These are phyloP conservation scores for Prinsepia uniflora DNA, from an alignment of 306 rosid species.

Conservation along the genomic window DNA sequence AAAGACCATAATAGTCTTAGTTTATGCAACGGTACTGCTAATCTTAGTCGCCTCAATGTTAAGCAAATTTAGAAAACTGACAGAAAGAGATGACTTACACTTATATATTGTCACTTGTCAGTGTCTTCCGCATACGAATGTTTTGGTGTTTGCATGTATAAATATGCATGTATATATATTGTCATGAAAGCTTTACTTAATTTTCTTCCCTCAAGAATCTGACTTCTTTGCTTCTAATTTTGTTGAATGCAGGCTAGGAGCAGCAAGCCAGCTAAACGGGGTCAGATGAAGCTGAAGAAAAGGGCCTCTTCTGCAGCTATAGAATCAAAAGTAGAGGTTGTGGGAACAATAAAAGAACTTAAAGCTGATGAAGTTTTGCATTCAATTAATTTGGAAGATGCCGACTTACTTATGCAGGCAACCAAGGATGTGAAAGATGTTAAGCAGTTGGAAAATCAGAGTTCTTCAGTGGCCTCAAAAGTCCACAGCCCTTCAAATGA, in stretches of 20 bases:
- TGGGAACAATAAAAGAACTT: constrained; percentile 26
- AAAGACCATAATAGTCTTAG: neutral
- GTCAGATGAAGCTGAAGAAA: constrained; percentile 34
- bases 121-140: neutral
- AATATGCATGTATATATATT: neutral
- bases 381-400: constrained; percentile 26
- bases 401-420: constrained; percentile 20
- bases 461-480: constrained; percentile 38
- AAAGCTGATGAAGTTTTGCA: constrained; percentile 33
- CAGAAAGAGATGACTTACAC: neutral
- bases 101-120: neutral
- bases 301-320: constrained; percentile 30
- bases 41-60: neutral
- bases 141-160: neutral
- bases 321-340: constrained; percentile 29
- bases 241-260: constrained; percentile 48
- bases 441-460: constrained; percentile 41
- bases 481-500: constrained; percentile 36
- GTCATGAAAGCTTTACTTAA: neutral
- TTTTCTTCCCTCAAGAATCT: constrained; percentile 9
- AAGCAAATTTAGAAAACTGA: neutral
- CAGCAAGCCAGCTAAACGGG: constrained; percentile 38
- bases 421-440: constrained; percentile 27
- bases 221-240: constrained; percentile 10
- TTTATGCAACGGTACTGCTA: neutral